Percentiles rank a stretch among this genome's conserved stretches.
Evolutionary conservation across 2,329 filamentous ascomycete species (phyloP).

Genomic region (Plenodomus lindquistii): DNA sequence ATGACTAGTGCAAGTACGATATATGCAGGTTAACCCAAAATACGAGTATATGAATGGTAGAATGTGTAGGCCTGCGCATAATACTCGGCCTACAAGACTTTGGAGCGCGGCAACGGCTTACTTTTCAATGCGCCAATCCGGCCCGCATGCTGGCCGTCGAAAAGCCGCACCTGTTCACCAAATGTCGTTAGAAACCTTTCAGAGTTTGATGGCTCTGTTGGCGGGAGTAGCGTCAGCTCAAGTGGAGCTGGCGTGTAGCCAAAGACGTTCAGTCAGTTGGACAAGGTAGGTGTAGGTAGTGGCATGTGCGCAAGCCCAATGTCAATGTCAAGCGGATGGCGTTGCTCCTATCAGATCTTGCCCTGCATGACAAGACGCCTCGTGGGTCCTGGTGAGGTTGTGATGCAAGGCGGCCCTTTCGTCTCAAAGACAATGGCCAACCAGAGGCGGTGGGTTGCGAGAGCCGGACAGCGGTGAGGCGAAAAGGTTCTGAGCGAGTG

Average conservation of each 20-base stretch:
- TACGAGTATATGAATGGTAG: background rate
- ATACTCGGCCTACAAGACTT: background rate
- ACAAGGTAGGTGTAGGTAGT: background rate
- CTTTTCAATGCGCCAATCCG: background rate
- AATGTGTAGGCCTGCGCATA: background rate
- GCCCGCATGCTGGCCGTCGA: constrained; percentile 8
- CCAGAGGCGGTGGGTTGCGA: constrained; percentile 8
- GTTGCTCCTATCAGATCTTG: constrained; percentile 19
- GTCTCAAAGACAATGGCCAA: constrained; percentile 15
- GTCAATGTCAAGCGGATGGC: constrained; percentile 14
- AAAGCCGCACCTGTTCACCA: constrained; percentile 1
- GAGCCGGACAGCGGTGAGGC: constrained; percentile 24
- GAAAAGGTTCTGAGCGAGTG: constrained; percentile 13
- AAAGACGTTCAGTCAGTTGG: constrained; percentile 11
- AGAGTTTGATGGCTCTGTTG: background rate
- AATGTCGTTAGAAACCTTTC: constrained; percentile 3
- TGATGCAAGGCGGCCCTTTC: constrained; percentile 24
- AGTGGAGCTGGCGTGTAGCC: constrained; percentile 1
- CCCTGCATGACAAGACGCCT: constrained; percentile 21
- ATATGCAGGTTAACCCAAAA: background rate
- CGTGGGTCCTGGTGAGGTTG: constrained; percentile 10
- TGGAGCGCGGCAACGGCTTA: background rate
- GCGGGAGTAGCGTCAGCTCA: constrained; percentile 7
- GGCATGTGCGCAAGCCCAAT: background rate
- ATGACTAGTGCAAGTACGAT: too few species aligned